phyloP scores from a whole-genome alignment of 352 stramenopile species.

The Phytophthora syringae region DNA sequence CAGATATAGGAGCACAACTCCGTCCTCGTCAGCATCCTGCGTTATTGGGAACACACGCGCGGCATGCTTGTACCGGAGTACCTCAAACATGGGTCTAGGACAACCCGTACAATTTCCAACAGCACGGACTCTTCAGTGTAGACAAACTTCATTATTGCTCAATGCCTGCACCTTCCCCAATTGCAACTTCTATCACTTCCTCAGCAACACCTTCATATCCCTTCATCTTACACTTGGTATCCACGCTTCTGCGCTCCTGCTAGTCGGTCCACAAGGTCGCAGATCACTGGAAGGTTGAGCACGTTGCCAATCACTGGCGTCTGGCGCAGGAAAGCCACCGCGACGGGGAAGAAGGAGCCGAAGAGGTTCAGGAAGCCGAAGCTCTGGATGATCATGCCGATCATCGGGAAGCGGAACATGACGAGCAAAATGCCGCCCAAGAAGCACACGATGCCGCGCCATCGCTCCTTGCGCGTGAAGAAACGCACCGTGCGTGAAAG shows the following conservation, averaged over 20 bases:
- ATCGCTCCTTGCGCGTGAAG: conserved; percentile 94
- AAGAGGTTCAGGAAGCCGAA: conserved; percentile 97
- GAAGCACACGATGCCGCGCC: conserved; percentile 95
- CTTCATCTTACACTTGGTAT: conserved; percentile 39
- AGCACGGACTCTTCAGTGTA: too few relatives aligned
- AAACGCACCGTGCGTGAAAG: conserved; percentile 93
- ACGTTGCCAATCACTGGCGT: conserved; percentile 91
- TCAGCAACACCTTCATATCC: conserved; percentile 7
- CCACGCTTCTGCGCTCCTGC: conserved; percentile 83
- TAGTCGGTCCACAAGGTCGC: conserved; percentile 83
- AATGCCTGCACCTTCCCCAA: background rate
- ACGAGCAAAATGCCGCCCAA: conserved; percentile 94
- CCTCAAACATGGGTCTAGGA: too few relatives aligned
- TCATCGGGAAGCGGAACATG: conserved; percentile 91
- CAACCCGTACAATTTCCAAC: too few relatives aligned
- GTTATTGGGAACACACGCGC: too few relatives aligned
- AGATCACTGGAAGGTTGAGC: conserved; percentile 87
- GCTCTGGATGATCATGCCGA: conserved; percentile 94
- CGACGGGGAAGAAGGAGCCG: conserved; percentile 96
- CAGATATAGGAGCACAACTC: too few relatives aligned
- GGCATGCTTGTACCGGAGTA: too few relatives aligned
- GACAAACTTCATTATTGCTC: background rate
- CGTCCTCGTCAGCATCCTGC: too few relatives aligned
- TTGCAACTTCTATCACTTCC: conserved; percentile 25
- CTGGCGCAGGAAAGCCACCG: conserved; percentile 92